These are phyloP conservation scores for Croton setiger DNA, from an alignment of 441 rosid species.

Conservation along the genomic window DNA sequence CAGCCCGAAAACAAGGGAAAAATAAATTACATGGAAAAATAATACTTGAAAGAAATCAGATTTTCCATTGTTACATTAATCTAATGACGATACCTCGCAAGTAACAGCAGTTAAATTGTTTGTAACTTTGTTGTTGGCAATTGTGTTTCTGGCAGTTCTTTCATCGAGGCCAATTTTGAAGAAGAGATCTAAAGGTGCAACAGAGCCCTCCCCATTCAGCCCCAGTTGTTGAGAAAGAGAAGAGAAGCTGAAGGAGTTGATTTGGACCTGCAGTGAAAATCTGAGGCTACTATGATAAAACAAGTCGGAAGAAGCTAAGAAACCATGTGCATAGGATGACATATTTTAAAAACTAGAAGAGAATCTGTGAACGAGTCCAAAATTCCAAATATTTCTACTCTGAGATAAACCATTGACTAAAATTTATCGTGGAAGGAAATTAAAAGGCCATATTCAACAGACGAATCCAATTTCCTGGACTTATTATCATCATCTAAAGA, in stretches of 20 bases:
- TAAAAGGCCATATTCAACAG: too few relatives aligned
- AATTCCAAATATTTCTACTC: too few relatives aligned
- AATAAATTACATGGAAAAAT: not conserved
- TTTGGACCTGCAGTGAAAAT: not conserved
- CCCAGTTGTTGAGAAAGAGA: slow-evolving; percentile 29
- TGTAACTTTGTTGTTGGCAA: slow-evolving; percentile 81
- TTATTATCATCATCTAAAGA: too few relatives aligned
- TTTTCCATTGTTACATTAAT: not conserved
- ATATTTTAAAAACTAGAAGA: too few relatives aligned
- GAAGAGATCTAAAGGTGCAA: slow-evolving; percentile 54
- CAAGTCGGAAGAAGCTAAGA: too few relatives aligned
- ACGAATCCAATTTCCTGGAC: too few relatives aligned
- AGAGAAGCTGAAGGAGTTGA: not conserved
- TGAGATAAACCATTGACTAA: too few relatives aligned
- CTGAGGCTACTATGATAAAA: not conserved
- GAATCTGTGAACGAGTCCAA: too few relatives aligned
- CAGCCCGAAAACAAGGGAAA: slow-evolving; percentile 53
- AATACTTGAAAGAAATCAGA: not conserved
- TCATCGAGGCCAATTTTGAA: slow-evolving; percentile 81
- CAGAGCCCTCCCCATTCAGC: slow-evolving; percentile 38
- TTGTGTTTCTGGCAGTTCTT: slow-evolving; percentile 70
- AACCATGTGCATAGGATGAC: too few relatives aligned
- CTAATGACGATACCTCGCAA: slow-evolving; percentile 52
- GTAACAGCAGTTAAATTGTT: slow-evolving; percentile 73
- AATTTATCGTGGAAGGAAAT: too few relatives aligned